Evolutionary conservation across 345 rosid species (phyloP).

Genomic region (Diplotaxis tenuifolia): DNA sequence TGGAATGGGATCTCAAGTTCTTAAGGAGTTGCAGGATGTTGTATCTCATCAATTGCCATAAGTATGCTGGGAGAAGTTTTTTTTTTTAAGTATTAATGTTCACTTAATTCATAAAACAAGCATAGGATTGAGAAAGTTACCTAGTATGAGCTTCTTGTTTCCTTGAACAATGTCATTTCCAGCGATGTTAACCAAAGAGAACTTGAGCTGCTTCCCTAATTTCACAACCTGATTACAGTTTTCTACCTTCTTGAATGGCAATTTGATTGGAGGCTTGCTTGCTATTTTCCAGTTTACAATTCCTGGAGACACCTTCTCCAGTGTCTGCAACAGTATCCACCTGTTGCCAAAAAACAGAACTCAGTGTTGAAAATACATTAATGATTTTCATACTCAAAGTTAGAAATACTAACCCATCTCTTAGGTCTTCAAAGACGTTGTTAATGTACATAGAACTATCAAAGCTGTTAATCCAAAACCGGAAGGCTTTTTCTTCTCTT

Average conservation of each 20-base stretch:
- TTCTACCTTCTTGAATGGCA: conserved; percentile 97
- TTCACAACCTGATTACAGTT: conserved; percentile 95
- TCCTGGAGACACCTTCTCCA: conserved; percentile 91
- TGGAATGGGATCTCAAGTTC: conserved; percentile 87
- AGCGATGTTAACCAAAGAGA: conserved; percentile 92
- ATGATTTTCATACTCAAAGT: background rate
- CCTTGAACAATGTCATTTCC: conserved; percentile 96
- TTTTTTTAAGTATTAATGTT: background rate
- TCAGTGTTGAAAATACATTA: background rate
- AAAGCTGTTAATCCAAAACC: conserved; percentile 94
- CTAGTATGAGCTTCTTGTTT: conserved; percentile 85
- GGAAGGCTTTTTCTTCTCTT: conserved; percentile 94
- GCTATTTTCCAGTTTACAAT: conserved; percentile 92
- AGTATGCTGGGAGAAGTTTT: conserved; percentile 54
- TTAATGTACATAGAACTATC: conserved; percentile 71
- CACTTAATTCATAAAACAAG: background rate
- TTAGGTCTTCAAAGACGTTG: conserved; percentile 94
- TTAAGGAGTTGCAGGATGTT: conserved; percentile 89
- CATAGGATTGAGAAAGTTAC: conserved; percentile 38
- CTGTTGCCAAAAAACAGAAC: conserved; percentile 42
- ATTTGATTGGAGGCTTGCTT: conserved; percentile 91
- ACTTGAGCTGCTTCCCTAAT: conserved; percentile 90
- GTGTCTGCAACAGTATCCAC: conserved; percentile 91
- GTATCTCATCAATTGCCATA: conserved; percentile 97
- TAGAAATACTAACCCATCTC: conserved; percentile 72